These are phyloP conservation scores for Amylocarpus encephaloides DNA, from an alignment of 2,329 filamentous ascomycete species.

Conservation along the genomic window DNA sequence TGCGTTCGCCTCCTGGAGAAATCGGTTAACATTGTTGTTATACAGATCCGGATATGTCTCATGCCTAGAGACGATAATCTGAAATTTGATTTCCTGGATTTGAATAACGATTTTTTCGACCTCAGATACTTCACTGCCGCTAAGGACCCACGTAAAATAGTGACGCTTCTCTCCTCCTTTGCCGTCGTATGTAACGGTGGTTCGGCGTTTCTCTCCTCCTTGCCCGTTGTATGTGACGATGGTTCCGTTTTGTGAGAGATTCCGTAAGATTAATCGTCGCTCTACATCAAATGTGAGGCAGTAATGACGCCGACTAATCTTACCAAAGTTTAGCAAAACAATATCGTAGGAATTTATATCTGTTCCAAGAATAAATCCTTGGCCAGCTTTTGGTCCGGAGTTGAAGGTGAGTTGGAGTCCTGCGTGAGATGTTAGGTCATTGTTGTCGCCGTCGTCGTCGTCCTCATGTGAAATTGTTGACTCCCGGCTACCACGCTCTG, in stretches of 20 bases:
- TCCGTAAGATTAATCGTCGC: conserved; percentile 12
- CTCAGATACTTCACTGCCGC: neutral
- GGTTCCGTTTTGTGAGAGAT: conserved; percentile 7
- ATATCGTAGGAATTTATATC: conserved; percentile 6
- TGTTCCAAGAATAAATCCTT: neutral
- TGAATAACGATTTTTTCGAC: neutral
- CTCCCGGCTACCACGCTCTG: neutral
- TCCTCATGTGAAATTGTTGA: neutral
- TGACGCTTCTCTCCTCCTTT: neutral
- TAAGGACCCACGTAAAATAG: neutral
- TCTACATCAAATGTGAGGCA: conserved; percentile 7
- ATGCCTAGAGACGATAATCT: conserved; percentile 6
- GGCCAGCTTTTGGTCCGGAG: neutral
- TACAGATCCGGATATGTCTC: conserved; percentile 6
- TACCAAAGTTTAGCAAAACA: conserved; percentile 3
- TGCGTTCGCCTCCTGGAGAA: conserved; percentile 5
- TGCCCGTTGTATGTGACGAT: conserved; percentile 10
- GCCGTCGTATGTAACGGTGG: conserved; percentile 10
- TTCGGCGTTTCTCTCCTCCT: neutral
- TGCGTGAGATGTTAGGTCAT: neutral
- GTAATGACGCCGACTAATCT: conserved; percentile 7
- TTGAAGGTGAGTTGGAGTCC: conserved; percentile 1
- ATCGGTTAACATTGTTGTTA: conserved; percentile 9
- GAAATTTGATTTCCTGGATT: conserved; percentile 6
- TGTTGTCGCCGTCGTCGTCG: too few relatives aligned